These are phyloP conservation scores for Clavispora phyllophila DNA, from an alignment of 805 yeast genomes.

Conservation along the genomic window DNA sequence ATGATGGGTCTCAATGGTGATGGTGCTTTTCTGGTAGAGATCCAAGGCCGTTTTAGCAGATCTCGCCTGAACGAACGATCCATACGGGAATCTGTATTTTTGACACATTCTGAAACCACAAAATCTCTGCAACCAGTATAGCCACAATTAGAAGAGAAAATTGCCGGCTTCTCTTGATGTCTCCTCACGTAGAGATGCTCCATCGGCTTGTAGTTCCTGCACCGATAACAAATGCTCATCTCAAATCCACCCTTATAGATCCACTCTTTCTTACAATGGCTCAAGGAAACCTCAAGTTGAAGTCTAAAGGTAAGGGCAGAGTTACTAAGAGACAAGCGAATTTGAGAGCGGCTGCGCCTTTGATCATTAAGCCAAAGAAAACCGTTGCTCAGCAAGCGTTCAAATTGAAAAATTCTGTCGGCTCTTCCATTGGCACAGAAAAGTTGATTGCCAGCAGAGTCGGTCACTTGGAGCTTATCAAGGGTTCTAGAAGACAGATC, in stretches of 20 bases:
- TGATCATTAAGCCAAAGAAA: constrained; percentile 63
- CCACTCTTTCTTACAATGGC: constrained; percentile 44
- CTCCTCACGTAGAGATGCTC: no score
- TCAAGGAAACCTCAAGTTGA: constrained; percentile 65
- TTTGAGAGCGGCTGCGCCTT: constrained; percentile 68
- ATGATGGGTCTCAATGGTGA: no score
- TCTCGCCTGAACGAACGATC: no score
- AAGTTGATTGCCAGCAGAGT: constrained; percentile 82
- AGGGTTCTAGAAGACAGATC: constrained; percentile 82
- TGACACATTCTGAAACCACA: no score
- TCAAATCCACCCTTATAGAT: neutral
- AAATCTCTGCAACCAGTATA: no score
- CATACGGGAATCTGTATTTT: no score
- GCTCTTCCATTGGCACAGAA: constrained; percentile 51
- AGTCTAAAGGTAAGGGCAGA: constrained; percentile 43
- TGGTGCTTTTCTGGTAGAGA: no score
- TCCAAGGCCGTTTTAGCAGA: no score
- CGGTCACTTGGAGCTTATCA: constrained; percentile 87
- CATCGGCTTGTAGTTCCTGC: no score
- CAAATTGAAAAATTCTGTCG: constrained; percentile 48
- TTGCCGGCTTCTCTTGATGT: neutral
- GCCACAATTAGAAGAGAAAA: no score
- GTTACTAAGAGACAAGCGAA: constrained; percentile 62
- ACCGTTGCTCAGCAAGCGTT: constrained; percentile 41
- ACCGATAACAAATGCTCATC: constrained; percentile 1